A percentile compares a stretch with the other conserved stretches of the same genome.
Conservation (phyloP, 1,139 yeast species). For the Blastobotrys capitulatus region DNA sequence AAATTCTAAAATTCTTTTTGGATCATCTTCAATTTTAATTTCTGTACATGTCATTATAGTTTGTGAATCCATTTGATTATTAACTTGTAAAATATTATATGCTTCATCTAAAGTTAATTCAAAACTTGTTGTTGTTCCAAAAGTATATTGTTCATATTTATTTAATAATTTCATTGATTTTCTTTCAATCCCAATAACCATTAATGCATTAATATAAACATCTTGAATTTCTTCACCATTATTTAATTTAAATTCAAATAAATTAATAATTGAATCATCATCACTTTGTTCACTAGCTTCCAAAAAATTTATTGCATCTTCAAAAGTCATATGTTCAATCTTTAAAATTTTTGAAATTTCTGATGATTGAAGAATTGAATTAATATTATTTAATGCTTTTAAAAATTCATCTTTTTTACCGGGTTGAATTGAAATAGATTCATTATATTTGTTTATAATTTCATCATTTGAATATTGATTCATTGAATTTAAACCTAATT, state of each 20-base stretch:
- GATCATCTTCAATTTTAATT: constrained; percentile 30
- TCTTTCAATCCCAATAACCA: constrained; percentile 52
- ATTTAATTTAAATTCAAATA: constrained; percentile 44
- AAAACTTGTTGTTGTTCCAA: constrained; percentile 14
- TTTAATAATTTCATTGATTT: constrained; percentile 40
- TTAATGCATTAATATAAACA: constrained; percentile 42
- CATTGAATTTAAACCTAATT: constrained; percentile 45
- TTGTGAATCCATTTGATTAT: constrained; percentile 25
- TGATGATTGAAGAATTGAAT: no score
- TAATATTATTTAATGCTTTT: no score
- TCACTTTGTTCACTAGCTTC: constrained; percentile 63
- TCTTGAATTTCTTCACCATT: constrained; percentile 40
- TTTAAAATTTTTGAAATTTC: constrained; percentile 34
- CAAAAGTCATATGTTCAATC: constrained; percentile 50
- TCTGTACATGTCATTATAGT: constrained; percentile 29
- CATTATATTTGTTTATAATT: constrained; percentile 26
- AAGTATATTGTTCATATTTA: constrained; percentile 22
- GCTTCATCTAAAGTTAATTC: constrained; percentile 52
- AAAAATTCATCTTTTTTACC: no score
- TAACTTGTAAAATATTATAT: constrained; percentile 41
- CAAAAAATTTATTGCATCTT: constrained; percentile 54
- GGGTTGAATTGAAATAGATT: constrained; percentile 34
- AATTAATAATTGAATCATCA: constrained; percentile 70
- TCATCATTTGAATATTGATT: constrained; percentile 19
- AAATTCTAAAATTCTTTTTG: constrained; percentile 28